Base-by-base conservation (phyloP, 352 stramenopile genomes). In the Pythium coloratum region DNA sequence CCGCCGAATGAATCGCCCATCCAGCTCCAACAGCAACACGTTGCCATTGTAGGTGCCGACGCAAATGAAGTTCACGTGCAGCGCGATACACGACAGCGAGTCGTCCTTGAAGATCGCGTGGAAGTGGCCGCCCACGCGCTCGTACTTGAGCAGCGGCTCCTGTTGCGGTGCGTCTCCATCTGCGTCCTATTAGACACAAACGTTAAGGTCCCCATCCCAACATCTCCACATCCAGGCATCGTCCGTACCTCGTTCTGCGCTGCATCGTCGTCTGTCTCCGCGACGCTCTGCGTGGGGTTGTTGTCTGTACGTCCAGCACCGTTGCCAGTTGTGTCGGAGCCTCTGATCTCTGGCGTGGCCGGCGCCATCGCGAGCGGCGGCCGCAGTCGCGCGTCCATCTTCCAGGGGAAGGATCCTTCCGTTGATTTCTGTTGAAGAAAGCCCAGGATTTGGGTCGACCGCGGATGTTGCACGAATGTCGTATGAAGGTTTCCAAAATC, bases 21-120 rank as follows among this genome's bases (percentile, higher is more conserved):
- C 79, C 20, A 95, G 75, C 56, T 92, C 83, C 44, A 95, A 62
- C 33, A 95, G 74, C 68, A 95, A 59, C 53, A 95, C 87, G 53
- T 92, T 91, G 51, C 84, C 87, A 30, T 82, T 86, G 69, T 91
- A 93, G 24, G 87, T 95, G 16, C 87, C 87, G 0, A 78, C 77
- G 59, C 84, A 93, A 8, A 90, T 62, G 54, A 90, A 95, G 50
- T 90, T 90, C 14, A 95, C 83, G 67, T 95, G 84, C 56, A 93
- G 71, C 16, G 87, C 83, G 59, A 91, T 87, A 67, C 84, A 93
- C 62, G 80, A 89, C 32, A 95, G 79, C 64, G 87, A 91, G 60
- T 95, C 87, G 69, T 95, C 87, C 64, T 91, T 92, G 67, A 95
- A 91, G 57, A 95, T 89, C 42, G 84, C 83, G 62, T 92, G 87